Percentiles rank a stretch among this genome's conserved stretches.
phyloP scores from a whole-genome alignment of 208 protist genomes.

The Strigomonas galati region DNA sequence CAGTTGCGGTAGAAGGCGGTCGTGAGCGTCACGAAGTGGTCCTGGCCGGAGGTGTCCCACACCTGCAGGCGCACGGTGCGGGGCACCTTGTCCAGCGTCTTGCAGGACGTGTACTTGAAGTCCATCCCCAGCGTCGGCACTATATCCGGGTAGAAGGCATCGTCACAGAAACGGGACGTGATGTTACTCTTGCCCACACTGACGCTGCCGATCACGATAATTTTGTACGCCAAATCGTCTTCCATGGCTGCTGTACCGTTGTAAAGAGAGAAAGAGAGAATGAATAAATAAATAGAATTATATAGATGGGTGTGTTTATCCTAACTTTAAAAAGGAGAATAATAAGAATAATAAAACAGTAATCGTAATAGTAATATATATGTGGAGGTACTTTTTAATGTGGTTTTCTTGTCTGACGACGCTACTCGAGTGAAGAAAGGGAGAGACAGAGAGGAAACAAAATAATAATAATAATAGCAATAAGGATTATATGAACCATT shows the following conservation, averaged over 20 bases:
- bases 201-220: conserved; percentile 90
- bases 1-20: conserved; percentile 92
- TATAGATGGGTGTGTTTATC: background rate
- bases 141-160: conserved; percentile 75
- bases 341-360: conserved; percentile 9
- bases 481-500: conserved; percentile 6
- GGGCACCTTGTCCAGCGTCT: conserved; percentile 56
- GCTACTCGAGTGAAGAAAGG: no score
- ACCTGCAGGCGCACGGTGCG: conserved; percentile 76
- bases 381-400: no score
- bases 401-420: no score
- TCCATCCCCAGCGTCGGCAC: conserved; percentile 86
- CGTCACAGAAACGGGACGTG: conserved; percentile 81
- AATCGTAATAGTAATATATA: conserved; percentile 4
- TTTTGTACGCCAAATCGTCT: conserved; percentile 87
- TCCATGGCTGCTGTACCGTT: conserved; percentile 33
- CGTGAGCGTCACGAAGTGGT: conserved; percentile 87
- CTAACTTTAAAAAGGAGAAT: background rate
- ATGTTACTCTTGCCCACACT: conserved; percentile 92
- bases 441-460: background rate
- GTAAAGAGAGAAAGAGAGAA: conserved; percentile 1
- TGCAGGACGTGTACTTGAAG: conserved; percentile 82
- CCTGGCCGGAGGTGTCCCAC: conserved; percentile 91
- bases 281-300: conserved; percentile 4
- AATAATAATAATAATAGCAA: conserved; percentile 14